A percentile compares a stretch with the other conserved stretches of the same genome.
These are phyloP conservation scores for Ziziphus jujuba DNA, from an alignment of 306 rosid genomes.

Conservation along the genomic window DNA sequence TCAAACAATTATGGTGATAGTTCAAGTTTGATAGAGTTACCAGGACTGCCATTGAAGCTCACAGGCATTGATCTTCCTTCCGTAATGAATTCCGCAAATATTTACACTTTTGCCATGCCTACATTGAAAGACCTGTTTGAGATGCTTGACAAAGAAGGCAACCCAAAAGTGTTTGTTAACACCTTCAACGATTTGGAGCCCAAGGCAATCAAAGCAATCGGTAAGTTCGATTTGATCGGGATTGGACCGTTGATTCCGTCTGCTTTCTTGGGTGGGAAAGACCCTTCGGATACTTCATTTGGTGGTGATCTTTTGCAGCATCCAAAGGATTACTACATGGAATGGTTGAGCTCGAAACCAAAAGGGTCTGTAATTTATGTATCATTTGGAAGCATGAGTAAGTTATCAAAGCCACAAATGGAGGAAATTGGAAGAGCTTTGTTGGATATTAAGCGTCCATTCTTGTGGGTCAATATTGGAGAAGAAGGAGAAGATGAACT, in stretches of 20 bases:
- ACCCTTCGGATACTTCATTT: slow-evolving; percentile 33
- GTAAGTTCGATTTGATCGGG: slow-evolving; percentile 13
- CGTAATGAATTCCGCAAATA: not conserved
- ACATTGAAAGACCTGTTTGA: not conserved
- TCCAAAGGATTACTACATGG: slow-evolving; percentile 20
- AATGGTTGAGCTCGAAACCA: slow-evolving; percentile 56
- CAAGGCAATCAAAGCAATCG: not conserved
- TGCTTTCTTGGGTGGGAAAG: too few relatives aligned
- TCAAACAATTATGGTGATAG: not conserved
- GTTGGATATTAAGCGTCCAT: too few relatives aligned
- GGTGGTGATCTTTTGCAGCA: slow-evolving; percentile 40
- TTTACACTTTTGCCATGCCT: not conserved
- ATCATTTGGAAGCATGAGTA: slow-evolving; percentile 55
- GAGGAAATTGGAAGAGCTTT: slow-evolving; percentile 57
- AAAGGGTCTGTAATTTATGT: slow-evolving; percentile 48
- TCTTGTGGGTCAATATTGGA: slow-evolving; percentile 55
- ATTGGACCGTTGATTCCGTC: slow-evolving; percentile 70
- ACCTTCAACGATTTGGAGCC: not conserved
- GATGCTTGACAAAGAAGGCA: not conserved
- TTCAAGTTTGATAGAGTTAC: not conserved
- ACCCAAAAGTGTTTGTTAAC: not conserved
- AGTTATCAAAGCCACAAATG: slow-evolving; percentile 38
- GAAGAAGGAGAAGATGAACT: too few relatives aligned
- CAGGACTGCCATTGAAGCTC: slow-evolving; percentile 6
- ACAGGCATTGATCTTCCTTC: not conserved